These are phyloP conservation scores for Tylopilus sp. DNA, from an alignment of 768 basidiomycete genomes.

Conservation along the genomic window DNA sequence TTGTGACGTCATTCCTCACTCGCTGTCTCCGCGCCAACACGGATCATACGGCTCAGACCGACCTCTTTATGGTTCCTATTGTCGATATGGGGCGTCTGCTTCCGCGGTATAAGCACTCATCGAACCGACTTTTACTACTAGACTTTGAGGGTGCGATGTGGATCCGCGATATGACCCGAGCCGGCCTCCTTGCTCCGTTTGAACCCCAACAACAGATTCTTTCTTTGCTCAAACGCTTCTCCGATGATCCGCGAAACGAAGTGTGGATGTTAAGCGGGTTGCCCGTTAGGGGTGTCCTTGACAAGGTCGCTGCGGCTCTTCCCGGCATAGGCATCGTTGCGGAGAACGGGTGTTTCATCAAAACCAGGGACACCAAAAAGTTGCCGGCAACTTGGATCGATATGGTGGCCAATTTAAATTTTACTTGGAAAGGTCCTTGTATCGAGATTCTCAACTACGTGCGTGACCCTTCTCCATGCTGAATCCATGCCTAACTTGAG, in stretches of 20 bases:
- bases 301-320: constrained; percentile 54
- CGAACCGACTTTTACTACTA: constrained; percentile 62
- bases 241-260: constrained; percentile 64
- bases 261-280: constrained; percentile 83
- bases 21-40: constrained; percentile 69
- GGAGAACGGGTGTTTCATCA: constrained; percentile 87
- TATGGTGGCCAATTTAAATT: constrained; percentile 74
- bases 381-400: constrained; percentile 59
- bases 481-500: neutral
- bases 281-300: constrained; percentile 58
- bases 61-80: constrained; percentile 34
- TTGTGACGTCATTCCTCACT: constrained; percentile 75
- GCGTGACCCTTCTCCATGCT: constrained; percentile 28
- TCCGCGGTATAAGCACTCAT: constrained; percentile 63
- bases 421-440: constrained; percentile 79
- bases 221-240: constrained; percentile 51
- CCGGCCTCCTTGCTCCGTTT: constrained; percentile 40
- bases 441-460: constrained; percentile 84
- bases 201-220: constrained; percentile 40
- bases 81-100: constrained; percentile 52
- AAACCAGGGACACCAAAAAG: constrained; percentile 40
- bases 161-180: constrained; percentile 52
- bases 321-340: constrained; percentile 80
- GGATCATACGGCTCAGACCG: constrained; percentile 48
- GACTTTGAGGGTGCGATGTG: constrained; percentile 84